Percentiles rank a stretch among this genome's conserved stretches.
These are phyloP conservation scores for Phytophthora citricola DNA, from an alignment of 352 stramenopile species.

Conservation along the genomic window DNA sequence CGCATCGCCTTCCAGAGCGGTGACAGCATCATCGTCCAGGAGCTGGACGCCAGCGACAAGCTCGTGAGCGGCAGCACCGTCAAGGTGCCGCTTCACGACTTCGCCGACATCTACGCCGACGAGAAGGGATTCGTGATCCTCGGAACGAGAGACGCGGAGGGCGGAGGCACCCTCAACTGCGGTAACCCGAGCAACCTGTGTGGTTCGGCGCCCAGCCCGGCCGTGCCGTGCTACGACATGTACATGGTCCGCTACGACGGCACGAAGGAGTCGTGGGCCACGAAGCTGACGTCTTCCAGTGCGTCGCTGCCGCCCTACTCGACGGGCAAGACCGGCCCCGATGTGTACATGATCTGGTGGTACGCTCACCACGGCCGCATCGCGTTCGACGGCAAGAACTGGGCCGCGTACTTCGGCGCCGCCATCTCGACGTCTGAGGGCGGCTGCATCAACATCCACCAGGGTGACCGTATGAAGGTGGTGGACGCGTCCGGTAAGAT, in stretches of 20 bases:
- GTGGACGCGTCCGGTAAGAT: conserved; percentile 50
- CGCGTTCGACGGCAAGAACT: conserved; percentile 64
- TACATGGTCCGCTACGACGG: conserved; percentile 65
- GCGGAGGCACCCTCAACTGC: conserved; percentile 65
- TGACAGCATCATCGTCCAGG: conserved; percentile 49
- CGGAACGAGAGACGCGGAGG: conserved; percentile 53
- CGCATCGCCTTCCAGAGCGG: conserved; percentile 62
- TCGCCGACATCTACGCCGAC: conserved; percentile 64
- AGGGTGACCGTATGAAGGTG: conserved; percentile 73
- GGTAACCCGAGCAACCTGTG: conserved; percentile 65
- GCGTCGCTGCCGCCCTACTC: conserved; percentile 61
- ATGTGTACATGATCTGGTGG: conserved; percentile 80
- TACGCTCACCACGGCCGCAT: conserved; percentile 73
- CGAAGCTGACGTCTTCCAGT: conserved; percentile 64
- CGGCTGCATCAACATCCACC: conserved; percentile 76
- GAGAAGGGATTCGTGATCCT: conserved; percentile 63
- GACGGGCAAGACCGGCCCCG: conserved; percentile 40
- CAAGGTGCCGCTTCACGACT: conserved; percentile 54
- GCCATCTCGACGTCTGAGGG: conserved; percentile 62
- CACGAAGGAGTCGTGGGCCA: conserved; percentile 56
- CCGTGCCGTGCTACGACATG: conserved; percentile 66
- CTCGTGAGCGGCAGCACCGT: conserved; percentile 44
- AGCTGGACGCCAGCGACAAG: conserved; percentile 59
- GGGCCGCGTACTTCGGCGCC: conserved; percentile 65
- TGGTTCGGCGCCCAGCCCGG: conserved; percentile 42